phyloP scores from a whole-genome alignment of 305 asterid genomes.

The Ajuga reptans region DNA sequence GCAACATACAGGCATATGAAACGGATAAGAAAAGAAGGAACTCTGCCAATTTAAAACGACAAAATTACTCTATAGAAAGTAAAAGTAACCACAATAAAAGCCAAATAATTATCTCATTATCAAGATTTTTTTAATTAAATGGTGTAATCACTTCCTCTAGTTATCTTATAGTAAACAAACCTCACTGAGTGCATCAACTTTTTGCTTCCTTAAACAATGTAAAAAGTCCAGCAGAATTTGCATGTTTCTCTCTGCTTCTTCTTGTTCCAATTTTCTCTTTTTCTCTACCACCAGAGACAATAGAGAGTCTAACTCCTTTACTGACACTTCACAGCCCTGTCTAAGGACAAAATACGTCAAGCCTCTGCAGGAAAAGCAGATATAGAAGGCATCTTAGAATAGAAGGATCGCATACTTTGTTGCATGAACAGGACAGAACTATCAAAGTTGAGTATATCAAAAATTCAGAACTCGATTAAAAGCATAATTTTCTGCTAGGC shows the following conservation, averaged over 20 bases:
- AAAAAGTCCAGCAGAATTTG: conserved; percentile 71
- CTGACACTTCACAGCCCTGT: conserved; percentile 83
- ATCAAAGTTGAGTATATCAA: not conserved
- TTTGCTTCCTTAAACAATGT: conserved; percentile 58
- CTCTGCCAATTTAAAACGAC: not conserved
- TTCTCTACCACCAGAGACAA: conserved; percentile 55
- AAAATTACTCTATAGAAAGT: conserved; percentile 7
- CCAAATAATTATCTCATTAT: conserved; percentile 12
- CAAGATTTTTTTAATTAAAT: not conserved
- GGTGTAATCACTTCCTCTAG: not conserved
- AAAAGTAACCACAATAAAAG: not conserved
- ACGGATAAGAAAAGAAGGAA: not conserved
- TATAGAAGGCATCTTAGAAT: conserved; percentile 19
- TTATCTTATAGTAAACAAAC: conserved; percentile 32
- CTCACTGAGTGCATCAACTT: conserved; percentile 65
- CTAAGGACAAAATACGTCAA: conserved; percentile 41
- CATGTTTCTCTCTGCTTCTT: conserved; percentile 84
- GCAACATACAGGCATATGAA: not conserved
- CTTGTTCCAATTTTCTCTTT: conserved; percentile 76
- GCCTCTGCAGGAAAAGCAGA: conserved; percentile 26
- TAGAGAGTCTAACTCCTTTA: conserved; percentile 62
- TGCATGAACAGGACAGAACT: conserved; percentile 13
- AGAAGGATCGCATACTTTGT: conserved; percentile 15
- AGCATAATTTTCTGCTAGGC: not conserved
- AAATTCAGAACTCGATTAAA: not conserved